A percentile compares a stretch with the other conserved stretches of the same genome.
Evolutionary conservation across 192 early-diverging fungal genomes (phyloP).

Genomic region (Linnemannia elongata): DNA sequence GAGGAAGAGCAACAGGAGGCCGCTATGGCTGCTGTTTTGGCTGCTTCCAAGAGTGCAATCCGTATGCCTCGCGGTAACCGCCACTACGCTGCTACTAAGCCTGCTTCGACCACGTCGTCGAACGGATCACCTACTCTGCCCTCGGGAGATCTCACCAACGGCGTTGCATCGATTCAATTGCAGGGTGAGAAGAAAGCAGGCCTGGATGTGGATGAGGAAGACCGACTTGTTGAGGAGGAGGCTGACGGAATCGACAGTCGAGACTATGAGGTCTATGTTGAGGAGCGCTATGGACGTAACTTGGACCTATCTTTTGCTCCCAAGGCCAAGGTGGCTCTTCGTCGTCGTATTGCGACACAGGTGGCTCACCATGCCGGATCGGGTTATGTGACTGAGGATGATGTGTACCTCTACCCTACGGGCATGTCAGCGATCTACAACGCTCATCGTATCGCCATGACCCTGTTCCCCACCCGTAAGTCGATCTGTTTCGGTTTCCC

Average conservation of each 20-base stretch:
- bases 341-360: constrained; percentile 83
- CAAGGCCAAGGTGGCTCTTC: constrained; percentile 80
- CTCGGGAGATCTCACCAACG: constrained; percentile 4
- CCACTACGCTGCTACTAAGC: constrained; percentile 22
- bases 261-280: constrained; percentile 81
- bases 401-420: constrained; percentile 90
- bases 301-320: constrained; percentile 75
- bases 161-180: constrained; percentile 12
- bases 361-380: constrained; percentile 54
- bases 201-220: constrained; percentile 20
- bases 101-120: constrained; percentile 14
- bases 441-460: constrained; percentile 76
- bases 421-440: constrained; percentile 97
- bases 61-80: constrained; percentile 44
- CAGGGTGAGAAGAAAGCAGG: constrained; percentile 5
- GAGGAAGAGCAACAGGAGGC: constrained; percentile 41
- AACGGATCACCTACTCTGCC: background rate
- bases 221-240: constrained; percentile 38
- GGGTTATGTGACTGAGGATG: constrained; percentile 72
- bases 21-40: constrained; percentile 17
- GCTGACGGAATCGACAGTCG: constrained; percentile 50
- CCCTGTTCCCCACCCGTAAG: constrained; percentile 66
- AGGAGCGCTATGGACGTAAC: constrained; percentile 96
- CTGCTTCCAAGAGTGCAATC: background rate
- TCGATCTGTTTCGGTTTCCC: constrained; percentile 96